Conservation (phyloP, 163 green algal genomes). For the Smithsoniella earleae region DNA sequence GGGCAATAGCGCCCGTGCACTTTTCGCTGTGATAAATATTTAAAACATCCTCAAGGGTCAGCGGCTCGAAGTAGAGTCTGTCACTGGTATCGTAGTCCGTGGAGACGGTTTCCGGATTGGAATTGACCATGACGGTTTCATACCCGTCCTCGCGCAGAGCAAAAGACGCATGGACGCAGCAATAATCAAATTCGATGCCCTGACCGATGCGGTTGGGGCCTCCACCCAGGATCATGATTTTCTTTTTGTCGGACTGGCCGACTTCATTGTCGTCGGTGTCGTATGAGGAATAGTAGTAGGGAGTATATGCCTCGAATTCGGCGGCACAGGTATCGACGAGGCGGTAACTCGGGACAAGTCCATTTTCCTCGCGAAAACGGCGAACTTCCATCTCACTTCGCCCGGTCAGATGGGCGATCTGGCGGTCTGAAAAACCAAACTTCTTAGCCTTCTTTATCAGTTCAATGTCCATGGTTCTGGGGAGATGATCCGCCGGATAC, state of each 20-base stretch:
- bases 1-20: constrained; percentile 97
- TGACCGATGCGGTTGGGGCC: constrained; percentile 98
- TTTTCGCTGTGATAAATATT: too few relatives aligned
- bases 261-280: constrained; percentile 74
- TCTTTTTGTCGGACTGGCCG: constrained; percentile 32
- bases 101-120: constrained; percentile 97
- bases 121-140: constrained; percentile 99
- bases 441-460: constrained; percentile 90
- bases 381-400: constrained; percentile 59
- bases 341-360: constrained; percentile 78
- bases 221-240: constrained; percentile 92
- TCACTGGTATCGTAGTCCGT: constrained; percentile 97
- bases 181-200: constrained; percentile 99
- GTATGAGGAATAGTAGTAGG: constrained; percentile 81
- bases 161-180: constrained; percentile 97
- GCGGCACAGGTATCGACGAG: constrained; percentile 97
- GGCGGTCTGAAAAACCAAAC: constrained; percentile 78
- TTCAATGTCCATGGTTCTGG: too few relatives aligned
- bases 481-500: too few relatives aligned
- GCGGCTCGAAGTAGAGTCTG: constrained; percentile 96
- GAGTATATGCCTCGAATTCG: constrained; percentile 94
- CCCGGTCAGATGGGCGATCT: constrained; percentile 63
- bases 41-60: constrained; percentile 92
- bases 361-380: constrained; percentile 50
- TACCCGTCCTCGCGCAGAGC: constrained; percentile 74